A percentile compares a stretch with the other conserved stretches of the same genome.
phyloP scores from a whole-genome alignment of 1,284 basidiomycete species.

The Ustilago nuda region DNA sequence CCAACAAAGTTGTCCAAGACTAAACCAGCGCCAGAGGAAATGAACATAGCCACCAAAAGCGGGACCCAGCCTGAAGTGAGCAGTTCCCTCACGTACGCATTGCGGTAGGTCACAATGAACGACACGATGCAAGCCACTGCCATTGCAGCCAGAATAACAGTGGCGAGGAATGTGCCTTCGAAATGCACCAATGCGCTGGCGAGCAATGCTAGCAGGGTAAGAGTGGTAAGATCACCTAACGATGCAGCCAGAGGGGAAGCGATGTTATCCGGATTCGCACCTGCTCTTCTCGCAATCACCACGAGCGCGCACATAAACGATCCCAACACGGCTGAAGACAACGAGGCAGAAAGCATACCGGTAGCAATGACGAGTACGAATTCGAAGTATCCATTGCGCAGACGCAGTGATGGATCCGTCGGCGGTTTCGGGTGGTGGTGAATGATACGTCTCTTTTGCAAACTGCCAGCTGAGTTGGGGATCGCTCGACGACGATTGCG shows the following conservation, averaged over 20 bases:
- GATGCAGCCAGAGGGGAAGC: constrained; percentile 92
- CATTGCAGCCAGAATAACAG: constrained; percentile 76
- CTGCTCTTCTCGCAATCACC: constrained; percentile 79
- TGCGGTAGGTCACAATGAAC: constrained; percentile 74
- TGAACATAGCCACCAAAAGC: constrained; percentile 89
- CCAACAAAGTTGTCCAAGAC: constrained; percentile 89
- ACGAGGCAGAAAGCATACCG: constrained; percentile 85
- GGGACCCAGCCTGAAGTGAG: constrained; percentile 89
- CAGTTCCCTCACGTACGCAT: constrained; percentile 78
- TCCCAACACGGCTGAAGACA: constrained; percentile 84
- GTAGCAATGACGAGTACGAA: constrained; percentile 87
- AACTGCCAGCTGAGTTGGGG: constrained; percentile 2
- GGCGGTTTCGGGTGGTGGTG: constrained; percentile 66
- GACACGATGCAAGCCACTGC: constrained; percentile 75
- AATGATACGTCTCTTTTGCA: constrained; percentile 58
- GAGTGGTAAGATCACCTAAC: constrained; percentile 89
- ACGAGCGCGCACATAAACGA: constrained; percentile 92
- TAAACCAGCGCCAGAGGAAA: constrained; percentile 89
- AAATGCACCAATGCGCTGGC: constrained; percentile 67
- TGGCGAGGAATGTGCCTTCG: constrained; percentile 69
- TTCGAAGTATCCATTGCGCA: constrained; percentile 71
- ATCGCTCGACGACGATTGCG: constrained; percentile 36
- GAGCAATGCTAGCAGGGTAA: constrained; percentile 70
- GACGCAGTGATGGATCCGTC: constrained; percentile 57
- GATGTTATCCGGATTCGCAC: constrained; percentile 93